Evolutionary conservation across 176 grass and related monocot genomes (phyloP), one percentile per base, ranked within the genome.

Genomic region (Lolium perenne): DNA sequence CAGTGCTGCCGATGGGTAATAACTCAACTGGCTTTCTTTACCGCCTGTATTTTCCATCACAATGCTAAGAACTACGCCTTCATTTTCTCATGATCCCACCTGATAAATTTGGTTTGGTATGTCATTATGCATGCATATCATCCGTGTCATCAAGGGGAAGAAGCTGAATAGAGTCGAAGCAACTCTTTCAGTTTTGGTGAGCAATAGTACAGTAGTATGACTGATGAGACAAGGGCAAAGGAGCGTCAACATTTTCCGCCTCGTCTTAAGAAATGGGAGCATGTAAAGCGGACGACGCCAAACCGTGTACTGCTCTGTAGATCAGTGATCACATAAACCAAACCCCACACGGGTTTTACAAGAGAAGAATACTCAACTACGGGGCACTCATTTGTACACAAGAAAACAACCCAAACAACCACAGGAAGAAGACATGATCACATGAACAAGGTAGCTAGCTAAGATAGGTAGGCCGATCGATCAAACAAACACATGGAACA

Each of bases 371-470:
- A 13, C 17, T 51, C 9, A 74, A 1, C 35, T 60, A 55, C 13
- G 23, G 6, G 15, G 17, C 0, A 20, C 21, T 13, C 38, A 2
- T 38, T 60, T 66, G 16, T 76, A 56, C 59, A 82, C 78, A 25
- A 51, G 47, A 10, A 69, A 60, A 77, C n/a, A 78, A n/a, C 23
- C 2, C n/a, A 62, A 62, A 11, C 59, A 62, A 76, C 23, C 47
- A 58, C 18, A 40, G 10, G 55, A 18, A 72, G 14, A 35, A 35
- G 32, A 35, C 32, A 35, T 35, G 32, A 35, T 35, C 32, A 35
- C 29, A 70, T 32, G 38, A 46, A 13, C 76, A 62, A 61, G 63
- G 21, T 23, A 54, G 14, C 53, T 38, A 80, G 77, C 40, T 80
- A 55, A 55, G 65, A 82, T 41, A 82, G 0, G 47, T 12, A 51